These are phyloP conservation scores for Vigna mungo DNA, from an alignment of 306 rosid genomes.

Conservation along the genomic window DNA sequence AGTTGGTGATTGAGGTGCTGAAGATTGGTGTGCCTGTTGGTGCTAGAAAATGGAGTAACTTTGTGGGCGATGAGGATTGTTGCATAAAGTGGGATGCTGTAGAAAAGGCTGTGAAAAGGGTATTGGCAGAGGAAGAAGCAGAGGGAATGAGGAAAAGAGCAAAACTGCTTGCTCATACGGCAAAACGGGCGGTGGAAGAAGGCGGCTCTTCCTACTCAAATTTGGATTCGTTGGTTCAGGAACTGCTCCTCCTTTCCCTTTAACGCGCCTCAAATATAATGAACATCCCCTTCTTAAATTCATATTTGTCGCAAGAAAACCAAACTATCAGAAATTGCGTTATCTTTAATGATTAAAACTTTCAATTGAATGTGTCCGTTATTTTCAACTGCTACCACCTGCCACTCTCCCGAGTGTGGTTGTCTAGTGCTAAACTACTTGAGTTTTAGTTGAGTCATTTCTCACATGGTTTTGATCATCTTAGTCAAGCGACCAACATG, in stretches of 20 bases:
- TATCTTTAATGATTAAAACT: too few species aligned
- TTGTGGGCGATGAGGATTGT: not conserved
- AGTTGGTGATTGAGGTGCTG: conserved; percentile 31
- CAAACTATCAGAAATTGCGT: too few species aligned
- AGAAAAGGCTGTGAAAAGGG: conserved; percentile 25
- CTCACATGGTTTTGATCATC: too few species aligned
- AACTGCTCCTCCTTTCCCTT: not conserved
- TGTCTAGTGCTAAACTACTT: too few species aligned
- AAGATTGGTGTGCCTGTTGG: conserved; percentile 47
- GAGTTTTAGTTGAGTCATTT: too few species aligned
- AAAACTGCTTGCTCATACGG: not conserved
- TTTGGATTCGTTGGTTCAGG: conserved; percentile 34
- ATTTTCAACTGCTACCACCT: too few species aligned
- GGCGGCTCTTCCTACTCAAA: conserved; percentile 40
- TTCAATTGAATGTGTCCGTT: too few species aligned
- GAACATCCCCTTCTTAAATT: too few species aligned
- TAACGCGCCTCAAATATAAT: not conserved
- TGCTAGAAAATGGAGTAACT: conserved; percentile 17
- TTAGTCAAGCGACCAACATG: too few species aligned
- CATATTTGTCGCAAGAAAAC: too few species aligned
- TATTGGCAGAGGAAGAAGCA: conserved; percentile 22
- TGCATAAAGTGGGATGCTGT: not conserved
- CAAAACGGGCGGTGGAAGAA: conserved; percentile 1
- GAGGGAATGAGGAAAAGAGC: conserved; percentile 36
- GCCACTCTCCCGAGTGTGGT: too few species aligned